Evolutionary conservation across 2,329 filamentous ascomycete species (phyloP), one percentile per base, ranked within the genome.

Genomic region (Trichoderma polysporum): DNA sequence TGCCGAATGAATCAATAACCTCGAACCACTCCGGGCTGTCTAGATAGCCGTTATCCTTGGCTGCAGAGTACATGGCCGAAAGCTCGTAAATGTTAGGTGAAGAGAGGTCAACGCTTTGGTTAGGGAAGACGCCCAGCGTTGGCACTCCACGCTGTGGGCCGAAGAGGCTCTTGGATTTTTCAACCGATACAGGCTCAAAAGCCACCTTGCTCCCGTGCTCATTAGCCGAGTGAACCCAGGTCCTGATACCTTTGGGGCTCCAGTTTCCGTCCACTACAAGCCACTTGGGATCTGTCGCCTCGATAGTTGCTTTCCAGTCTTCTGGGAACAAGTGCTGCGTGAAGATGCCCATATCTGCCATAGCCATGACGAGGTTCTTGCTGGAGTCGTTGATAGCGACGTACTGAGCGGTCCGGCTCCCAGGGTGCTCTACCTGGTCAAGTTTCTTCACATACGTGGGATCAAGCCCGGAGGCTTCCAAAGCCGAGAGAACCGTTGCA

Each of bases 311-410:
- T 58, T 84, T 83, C 89, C 90, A 93, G 70, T 85, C 80, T 9
- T 82, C 76, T 0, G 83, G 77, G 69, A 86, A 84, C 0, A 82
- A 81, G 68, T 85, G 80, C 17, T 79, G 75, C n/a, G 88, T 85
- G 56, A 97, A 86, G 72, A 97, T 94, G 65, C 84, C 86, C 93
- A 98, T 97, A 75, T 98, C 95, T 4, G 94, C 94, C 92, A 97
- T 97, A 53, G 93, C 94, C 69, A 97, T 79, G n/a, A 94, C 85
- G 2, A 99, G 86, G 70, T 94, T 91, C 77, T 93, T 96, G 68
- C 90, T 87, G 0, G 83, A 83, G 74, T 96, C 91, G 76, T 98
- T 99, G 70, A 98, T 83, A 17, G 94, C 91, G 3, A 98, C 87
- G 76, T 98, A 98, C 76, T 97, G 93, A 0, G 94, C 93, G 2